Conservation (phyloP, 2,329 filamentous ascomycete genomes). For the Zalaria obscura region DNA sequence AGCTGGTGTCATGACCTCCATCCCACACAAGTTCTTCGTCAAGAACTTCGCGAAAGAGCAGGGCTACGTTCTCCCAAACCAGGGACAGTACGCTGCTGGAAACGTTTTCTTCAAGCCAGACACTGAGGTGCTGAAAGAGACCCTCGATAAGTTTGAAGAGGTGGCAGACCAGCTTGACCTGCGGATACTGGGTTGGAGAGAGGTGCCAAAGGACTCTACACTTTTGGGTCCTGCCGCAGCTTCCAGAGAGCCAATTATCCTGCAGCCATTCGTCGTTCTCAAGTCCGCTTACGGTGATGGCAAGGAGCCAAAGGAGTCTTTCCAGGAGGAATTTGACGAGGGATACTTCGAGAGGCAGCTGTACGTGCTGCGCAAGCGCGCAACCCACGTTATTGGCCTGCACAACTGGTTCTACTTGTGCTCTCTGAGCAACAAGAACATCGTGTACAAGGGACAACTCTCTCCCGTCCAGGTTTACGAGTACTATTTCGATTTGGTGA, state of each 20-base stretch:
- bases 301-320: constrained; percentile 62
- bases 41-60: constrained; percentile 95
- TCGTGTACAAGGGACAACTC: constrained; percentile 96
- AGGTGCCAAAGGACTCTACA: constrained; percentile 84
- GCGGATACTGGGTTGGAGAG: constrained; percentile 88
- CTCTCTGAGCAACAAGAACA: constrained; percentile 94
- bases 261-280: constrained; percentile 90
- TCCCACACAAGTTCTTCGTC: constrained; percentile 94
- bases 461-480: constrained; percentile 92
- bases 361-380: constrained; percentile 86
- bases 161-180: constrained; percentile 78
- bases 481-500: constrained; percentile 94
- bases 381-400: constrained; percentile 84
- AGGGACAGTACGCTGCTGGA: constrained; percentile 89
- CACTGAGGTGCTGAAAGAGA: constrained; percentile 75
- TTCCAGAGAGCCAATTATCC: constrained; percentile 86
- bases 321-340: constrained; percentile 70
- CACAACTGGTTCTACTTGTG: constrained; percentile 99
- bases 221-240: constrained; percentile 84
- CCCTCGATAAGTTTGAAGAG: constrained; percentile 85
- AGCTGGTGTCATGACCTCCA: constrained; percentile 98
- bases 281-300: constrained; percentile 72
- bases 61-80: constrained; percentile 70
- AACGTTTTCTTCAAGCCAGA: constrained; percentile 99
- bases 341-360: constrained; percentile 82